Conservation (phyloP, 1,139 yeast genomes). For the Blastobotrys arbuscula region DNA sequence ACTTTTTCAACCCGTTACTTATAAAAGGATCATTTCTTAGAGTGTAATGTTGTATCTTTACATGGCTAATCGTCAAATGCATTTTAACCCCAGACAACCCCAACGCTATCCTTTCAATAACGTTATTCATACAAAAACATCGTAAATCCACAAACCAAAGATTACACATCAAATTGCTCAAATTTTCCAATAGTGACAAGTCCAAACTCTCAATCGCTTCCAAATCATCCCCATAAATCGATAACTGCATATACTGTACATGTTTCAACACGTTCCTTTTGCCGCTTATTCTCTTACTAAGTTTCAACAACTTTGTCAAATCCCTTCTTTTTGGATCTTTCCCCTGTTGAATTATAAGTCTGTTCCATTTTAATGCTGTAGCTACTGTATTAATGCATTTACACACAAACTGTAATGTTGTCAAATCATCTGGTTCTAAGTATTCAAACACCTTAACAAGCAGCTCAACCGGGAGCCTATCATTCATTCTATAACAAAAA, state of each 20-base stretch:
- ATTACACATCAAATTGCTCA: neutral
- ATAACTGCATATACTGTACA: neutral
- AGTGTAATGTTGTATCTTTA: neutral
- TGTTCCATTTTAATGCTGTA: neutral
- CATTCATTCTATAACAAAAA: neutral
- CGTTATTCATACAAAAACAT: neutral
- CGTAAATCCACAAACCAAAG: neutral
- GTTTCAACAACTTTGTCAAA: neutral
- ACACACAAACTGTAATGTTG: neutral
- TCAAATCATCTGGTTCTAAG: neutral
- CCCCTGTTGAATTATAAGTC: neutral
- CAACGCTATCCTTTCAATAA: neutral
- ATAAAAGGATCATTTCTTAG: neutral
- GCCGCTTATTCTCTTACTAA: neutral
- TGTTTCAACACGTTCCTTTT: slow-evolving; percentile 2
- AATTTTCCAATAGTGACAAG: neutral
- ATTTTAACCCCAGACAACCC: neutral
- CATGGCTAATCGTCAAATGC: neutral
- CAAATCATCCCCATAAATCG: neutral
- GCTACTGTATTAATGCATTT: neutral
- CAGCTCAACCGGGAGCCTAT: slow-evolving; percentile 1
- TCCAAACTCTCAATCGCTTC: neutral
- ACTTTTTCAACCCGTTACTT: neutral
- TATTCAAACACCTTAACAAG: neutral
- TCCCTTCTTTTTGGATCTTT: neutral